Evolutionary conservation across 2,329 filamentous ascomycete genomes (phyloP), one percentile per base, ranked within the genome.

Genomic region (Colletotrichum lini): DNA sequence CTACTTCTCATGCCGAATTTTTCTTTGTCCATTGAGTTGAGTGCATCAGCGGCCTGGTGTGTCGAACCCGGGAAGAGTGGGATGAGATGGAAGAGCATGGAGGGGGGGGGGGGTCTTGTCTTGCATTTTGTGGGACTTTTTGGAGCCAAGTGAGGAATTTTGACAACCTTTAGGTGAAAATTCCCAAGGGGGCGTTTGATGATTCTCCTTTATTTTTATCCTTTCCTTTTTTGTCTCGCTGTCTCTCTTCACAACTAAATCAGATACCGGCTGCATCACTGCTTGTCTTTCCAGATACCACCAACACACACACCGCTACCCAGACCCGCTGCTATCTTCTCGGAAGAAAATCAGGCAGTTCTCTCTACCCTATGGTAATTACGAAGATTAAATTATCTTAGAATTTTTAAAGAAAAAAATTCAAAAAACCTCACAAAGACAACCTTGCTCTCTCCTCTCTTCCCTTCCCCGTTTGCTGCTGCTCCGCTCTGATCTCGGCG

Each of bases 211-310:
- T 58, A 44, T 38, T 26, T 26, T 4, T 4, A 23, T 2, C 3
- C 23, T 18, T n/a, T 26, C 4, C 26, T 4, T 26, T 26, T 26
- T 26, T 26, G 26, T 26, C 26, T 26, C 26, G 1, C 26, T 21
- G 42, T 23, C 13, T 45, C 59, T 52, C 45, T 30, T 21, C 26
- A 8, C 30, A 26, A 26, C 26, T 26, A 26, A 18, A 57, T n/a
- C 35, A 67, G 53, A 67, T 56, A 52, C 44, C 56, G 49, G 57
- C 50, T 16, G 67, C 67, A 70, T 62, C 50, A 52, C 56, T 52
- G 30, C 26, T 45, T 58, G 15, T 57, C 26, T 21, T 53, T 35
- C 7, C 6, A 65, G 42, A 65, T 65, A 58, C 62, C 62, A 70
- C 26, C 26, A 26, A 49, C 42, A 26, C 26, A 26, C 26, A 26